Conservation (phyloP, 2,329 filamentous ascomycete species). For the Teratosphaeria epicoccoides region DNA sequence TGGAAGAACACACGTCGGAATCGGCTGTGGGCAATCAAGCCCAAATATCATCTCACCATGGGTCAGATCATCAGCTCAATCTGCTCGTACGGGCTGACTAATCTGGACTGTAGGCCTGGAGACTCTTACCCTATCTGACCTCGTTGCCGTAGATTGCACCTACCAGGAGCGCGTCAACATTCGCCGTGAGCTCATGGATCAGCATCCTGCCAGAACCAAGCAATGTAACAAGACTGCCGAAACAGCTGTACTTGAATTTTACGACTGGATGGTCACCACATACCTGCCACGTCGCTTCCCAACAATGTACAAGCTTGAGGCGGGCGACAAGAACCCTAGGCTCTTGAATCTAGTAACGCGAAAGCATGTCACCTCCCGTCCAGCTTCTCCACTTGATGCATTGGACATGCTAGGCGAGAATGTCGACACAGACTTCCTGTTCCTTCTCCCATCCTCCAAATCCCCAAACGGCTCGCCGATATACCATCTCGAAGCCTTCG, state of each 20-base stretch:
- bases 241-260: conserved; percentile 46
- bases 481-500: conserved; percentile 48
- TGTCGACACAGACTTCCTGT: conserved; percentile 50
- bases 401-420: conserved; percentile 41
- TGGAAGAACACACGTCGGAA: conserved; percentile 42
- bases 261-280: conserved; percentile 41
- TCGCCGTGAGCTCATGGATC: conserved; percentile 37
- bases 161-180: conserved; percentile 43
- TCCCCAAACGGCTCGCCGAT: conserved; percentile 17
- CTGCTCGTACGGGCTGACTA: conserved; percentile 13
- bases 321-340: background rate
- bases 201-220: conserved; percentile 33
- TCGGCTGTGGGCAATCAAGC: conserved; percentile 48
- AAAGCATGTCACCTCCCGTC: conserved; percentile 30
- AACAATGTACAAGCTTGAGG: conserved; percentile 26
- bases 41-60: conserved; percentile 55
- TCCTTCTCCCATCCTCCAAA: conserved; percentile 40
- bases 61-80: conserved; percentile 29
- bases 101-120: conserved; percentile 37
- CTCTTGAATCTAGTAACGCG: conserved; percentile 36
- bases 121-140: conserved; percentile 41
- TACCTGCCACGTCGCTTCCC: conserved; percentile 51
- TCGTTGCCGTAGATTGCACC: conserved; percentile 50
- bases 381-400: conserved; percentile 28
- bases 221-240: conserved; percentile 29